phyloP scores from a whole-genome alignment of 2,329 filamentous ascomycete genomes.

The Nannizziopsis arthrosporioides region DNA sequence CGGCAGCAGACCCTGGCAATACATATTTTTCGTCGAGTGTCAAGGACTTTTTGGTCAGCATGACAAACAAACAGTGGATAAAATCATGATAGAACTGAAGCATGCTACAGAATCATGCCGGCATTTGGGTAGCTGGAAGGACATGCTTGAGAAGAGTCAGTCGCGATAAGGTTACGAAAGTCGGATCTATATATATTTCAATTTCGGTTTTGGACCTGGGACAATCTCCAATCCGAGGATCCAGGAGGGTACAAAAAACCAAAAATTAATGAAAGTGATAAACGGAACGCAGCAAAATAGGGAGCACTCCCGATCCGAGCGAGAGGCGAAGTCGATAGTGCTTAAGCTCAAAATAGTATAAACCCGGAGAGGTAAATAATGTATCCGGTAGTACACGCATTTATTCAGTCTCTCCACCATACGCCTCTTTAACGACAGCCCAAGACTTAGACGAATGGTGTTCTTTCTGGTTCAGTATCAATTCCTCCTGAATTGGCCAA shows the following conservation, averaged over 20 bases:
- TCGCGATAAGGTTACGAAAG: not conserved
- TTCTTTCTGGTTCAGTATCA: slow-evolving; percentile 4
- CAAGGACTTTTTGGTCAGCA: slow-evolving; percentile 40
- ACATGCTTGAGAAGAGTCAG: slow-evolving; percentile 14
- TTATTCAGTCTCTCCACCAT: not conserved
- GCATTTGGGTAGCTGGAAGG: slow-evolving; percentile 33
- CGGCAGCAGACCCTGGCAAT: slow-evolving; percentile 65
- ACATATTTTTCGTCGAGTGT: slow-evolving; percentile 91
- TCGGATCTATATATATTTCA: not conserved
- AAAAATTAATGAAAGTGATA: slow-evolving; percentile 3
- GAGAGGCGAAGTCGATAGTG: slow-evolving; percentile 1
- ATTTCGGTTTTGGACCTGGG: not conserved
- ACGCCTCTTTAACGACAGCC: slow-evolving; percentile 3
- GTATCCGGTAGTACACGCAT: not conserved
- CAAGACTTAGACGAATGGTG: slow-evolving; percentile 1
- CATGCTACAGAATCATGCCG: slow-evolving; percentile 30
- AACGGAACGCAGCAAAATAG: slow-evolving; percentile 1
- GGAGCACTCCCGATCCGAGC: not conserved
- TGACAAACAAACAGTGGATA: slow-evolving; percentile 22
- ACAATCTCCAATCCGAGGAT: not conserved
- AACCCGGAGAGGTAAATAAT: slow-evolving; percentile 1
- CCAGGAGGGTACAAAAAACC: not conserved
- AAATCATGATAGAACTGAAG: slow-evolving; percentile 25
- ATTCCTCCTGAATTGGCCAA: slow-evolving; percentile 4
- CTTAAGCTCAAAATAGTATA: not conserved